Evolutionary conservation across 805 yeast species (phyloP).

Genomic region (Hanseniaspora thailandica): DNA sequence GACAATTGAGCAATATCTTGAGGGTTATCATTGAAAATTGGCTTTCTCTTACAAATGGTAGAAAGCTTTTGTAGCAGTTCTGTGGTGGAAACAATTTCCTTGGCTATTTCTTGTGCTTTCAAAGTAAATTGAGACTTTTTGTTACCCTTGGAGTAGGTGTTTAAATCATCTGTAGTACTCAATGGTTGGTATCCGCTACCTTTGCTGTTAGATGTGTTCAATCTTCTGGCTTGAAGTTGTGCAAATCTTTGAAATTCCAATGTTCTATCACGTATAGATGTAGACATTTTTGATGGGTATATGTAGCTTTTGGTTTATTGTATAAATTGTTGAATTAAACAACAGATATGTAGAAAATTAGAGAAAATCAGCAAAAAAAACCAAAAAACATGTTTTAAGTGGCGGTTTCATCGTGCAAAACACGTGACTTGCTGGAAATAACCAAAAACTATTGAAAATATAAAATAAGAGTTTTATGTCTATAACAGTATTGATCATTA

Average conservation of each 20-base stretch:
- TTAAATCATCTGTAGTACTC: background rate
- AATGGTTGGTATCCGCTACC: constrained; percentile 10
- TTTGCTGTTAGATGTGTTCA: constrained; percentile 29
- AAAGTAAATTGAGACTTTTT: constrained; percentile 42
- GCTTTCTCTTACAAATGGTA: constrained; percentile 71
- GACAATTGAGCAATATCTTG: constrained; percentile 88
- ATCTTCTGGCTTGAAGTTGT: constrained; percentile 49
- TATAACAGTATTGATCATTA: background rate
- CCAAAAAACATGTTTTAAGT: too few relatives aligned
- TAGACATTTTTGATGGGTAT: background rate
- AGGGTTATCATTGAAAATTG: constrained; percentile 86
- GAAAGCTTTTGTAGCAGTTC: constrained; percentile 72
- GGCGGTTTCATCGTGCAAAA: too few relatives aligned
- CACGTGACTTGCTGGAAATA: too few relatives aligned
- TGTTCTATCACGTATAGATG: constrained; percentile 61
- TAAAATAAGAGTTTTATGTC: too few relatives aligned
- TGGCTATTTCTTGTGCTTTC: constrained; percentile 72
- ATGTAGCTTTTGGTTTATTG: background rate
- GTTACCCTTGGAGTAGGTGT: constrained; percentile 20
- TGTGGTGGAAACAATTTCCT: constrained; percentile 78
- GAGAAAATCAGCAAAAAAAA: too few relatives aligned
- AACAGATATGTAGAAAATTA: too few relatives aligned
- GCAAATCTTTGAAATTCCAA: constrained; percentile 90
- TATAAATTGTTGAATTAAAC: background rate
- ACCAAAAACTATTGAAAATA: too few relatives aligned